Conservation (phyloP, 169 alveolate genomes). For the Cyclospora cayetanensis region DNA sequence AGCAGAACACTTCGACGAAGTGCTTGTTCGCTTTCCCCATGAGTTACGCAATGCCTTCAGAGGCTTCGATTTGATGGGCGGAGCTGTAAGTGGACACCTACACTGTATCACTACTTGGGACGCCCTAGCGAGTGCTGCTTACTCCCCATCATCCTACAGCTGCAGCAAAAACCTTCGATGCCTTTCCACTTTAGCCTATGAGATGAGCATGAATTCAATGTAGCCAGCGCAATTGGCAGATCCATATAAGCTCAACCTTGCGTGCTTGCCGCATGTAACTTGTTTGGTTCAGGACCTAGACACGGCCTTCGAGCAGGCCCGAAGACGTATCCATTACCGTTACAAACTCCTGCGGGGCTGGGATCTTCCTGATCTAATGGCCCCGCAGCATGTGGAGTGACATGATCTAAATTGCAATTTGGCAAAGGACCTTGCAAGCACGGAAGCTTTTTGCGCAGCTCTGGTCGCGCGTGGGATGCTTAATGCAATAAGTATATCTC, state of each 20-base stretch:
- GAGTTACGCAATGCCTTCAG: constrained; percentile 57
- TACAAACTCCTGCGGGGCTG: constrained; percentile 22
- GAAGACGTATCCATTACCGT: constrained; percentile 26
- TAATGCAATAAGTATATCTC: no score
- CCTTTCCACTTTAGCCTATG: no score
- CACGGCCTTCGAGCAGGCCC: constrained; percentile 37
- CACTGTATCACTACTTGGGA: no score
- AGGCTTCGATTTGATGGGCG: constrained; percentile 26
- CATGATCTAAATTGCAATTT: background rate
- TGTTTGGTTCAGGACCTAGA: constrained; percentile 25
- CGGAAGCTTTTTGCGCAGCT: no score
- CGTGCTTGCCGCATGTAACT: background rate
- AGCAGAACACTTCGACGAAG: constrained; percentile 52
- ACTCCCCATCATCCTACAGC: background rate
- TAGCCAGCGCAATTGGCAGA: background rate
- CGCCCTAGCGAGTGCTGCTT: no score
- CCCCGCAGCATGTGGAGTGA: background rate
- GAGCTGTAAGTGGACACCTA: constrained; percentile 44
- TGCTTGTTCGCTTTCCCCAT: constrained; percentile 14
- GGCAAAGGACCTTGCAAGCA: no score
- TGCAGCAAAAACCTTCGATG: background rate
- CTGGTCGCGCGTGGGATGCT: no score
- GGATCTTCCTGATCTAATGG: background rate
- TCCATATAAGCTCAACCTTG: background rate
- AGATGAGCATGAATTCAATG: background rate